Evolutionary conservation across 331 rosid species (phyloP), one percentile per base, ranked within the genome.

Genomic region (Malus hybrid): DNA sequence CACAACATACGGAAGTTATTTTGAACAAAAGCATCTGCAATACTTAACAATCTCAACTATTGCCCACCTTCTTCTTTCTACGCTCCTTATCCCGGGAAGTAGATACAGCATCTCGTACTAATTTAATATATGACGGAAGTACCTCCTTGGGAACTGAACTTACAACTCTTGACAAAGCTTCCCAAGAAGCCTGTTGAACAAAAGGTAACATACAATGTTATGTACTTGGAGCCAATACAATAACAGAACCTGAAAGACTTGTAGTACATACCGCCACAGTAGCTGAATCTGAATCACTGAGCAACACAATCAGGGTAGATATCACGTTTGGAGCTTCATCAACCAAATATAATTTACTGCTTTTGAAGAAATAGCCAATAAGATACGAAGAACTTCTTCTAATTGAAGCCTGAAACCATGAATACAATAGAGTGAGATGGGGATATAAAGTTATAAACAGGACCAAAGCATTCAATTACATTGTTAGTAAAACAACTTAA

Each of bases 91-190:
- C 99, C 73, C 97, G 84, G 36, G 99, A 87, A 10, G 97, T 88
- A 71, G 99, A 94, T 34, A 94, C 97, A 80, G 99, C 97, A 89
- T 94, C 99, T 32, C 97, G 96, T 56, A 92, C 99, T 60, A 94
- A 80, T 84, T 94, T 94, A 55, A 92, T 85, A 82, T 94, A 90
- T 0, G 99, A 88, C 67, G 97, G 97, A 77, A 94, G 96, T 27
- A 88, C 80, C 80, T 94, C 99, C 89, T 94, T 94, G 31, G 99
- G 93, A 36, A 88, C 86, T 22, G 97, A 92, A 80, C 76, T 75
- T 74, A 92, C 83, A 78, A 94, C 97, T 73, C 90, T 89, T 19
- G 97, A 92, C 87, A 94, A 83, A 79, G 99, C 97, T 82, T 92
- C 97, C 99, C 97, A 92, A 70, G 93, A 87, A 76, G 69, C 91